Percentiles rank a stretch among this genome's conserved stretches.
Conservation (phyloP, 129 eudicot genomes). For the Helichrysum umbraculigerum region DNA sequence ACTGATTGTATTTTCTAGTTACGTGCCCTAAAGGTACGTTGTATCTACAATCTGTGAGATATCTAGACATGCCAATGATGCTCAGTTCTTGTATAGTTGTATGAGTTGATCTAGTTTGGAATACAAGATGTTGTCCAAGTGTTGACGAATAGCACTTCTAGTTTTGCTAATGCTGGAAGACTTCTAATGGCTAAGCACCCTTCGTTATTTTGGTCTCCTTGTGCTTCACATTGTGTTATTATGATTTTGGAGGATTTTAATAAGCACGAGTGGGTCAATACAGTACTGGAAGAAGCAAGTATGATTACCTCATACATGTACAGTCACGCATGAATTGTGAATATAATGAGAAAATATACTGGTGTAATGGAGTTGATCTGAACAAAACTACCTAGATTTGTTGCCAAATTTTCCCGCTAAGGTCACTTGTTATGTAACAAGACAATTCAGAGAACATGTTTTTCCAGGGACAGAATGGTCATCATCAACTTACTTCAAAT, state of each 20-base stretch:
- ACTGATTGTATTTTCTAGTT: slow-evolving; percentile 35
- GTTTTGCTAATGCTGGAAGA: slow-evolving; percentile 44
- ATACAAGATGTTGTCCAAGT: slow-evolving; percentile 45
- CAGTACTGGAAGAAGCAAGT: slow-evolving; percentile 45
- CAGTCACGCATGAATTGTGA: slow-evolving; percentile 34
- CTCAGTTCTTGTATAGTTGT: slow-evolving; percentile 42
- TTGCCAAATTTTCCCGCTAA: slow-evolving; percentile 31
- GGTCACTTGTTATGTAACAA: slow-evolving; percentile 41
- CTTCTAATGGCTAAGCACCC: slow-evolving; percentile 52
- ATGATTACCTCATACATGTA: slow-evolving; percentile 36
- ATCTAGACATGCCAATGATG: slow-evolving; percentile 42
- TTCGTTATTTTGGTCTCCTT: slow-evolving; percentile 50
- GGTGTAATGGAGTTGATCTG: slow-evolving; percentile 40
- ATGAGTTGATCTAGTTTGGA: slow-evolving; percentile 44
- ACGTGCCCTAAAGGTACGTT: slow-evolving; percentile 42
- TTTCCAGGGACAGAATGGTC: slow-evolving; percentile 32
- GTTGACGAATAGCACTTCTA: slow-evolving; percentile 32
- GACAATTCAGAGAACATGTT: slow-evolving; percentile 45
- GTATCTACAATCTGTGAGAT: slow-evolving; percentile 41
- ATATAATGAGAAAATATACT: slow-evolving; percentile 38
- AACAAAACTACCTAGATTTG: slow-evolving; percentile 30
- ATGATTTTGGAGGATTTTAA: slow-evolving; percentile 44
- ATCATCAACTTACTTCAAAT: slow-evolving; percentile 26
- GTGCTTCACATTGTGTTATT: slow-evolving; percentile 44
- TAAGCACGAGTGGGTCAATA: slow-evolving; percentile 40